These are phyloP conservation scores for Mycena crocata DNA, from an alignment of 768 basidiomycete genomes.

Conservation along the genomic window DNA sequence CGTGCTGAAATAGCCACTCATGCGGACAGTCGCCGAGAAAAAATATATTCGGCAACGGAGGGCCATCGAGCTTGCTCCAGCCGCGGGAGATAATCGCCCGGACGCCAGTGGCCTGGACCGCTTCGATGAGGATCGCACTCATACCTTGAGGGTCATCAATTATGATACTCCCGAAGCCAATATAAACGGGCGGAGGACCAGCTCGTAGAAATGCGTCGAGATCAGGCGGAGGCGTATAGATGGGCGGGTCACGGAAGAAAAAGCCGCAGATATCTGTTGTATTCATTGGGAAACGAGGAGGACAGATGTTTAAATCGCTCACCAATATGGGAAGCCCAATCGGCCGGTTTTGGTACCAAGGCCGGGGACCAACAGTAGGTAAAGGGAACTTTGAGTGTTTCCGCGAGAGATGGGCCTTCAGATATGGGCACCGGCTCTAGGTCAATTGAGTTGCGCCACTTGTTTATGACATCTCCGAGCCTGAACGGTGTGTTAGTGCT, in stretches of 20 bases:
- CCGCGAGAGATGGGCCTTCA: conserved; percentile 49
- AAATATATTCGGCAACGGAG: conserved; percentile 49
- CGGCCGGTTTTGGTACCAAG: conserved; percentile 53
- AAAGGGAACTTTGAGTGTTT: conserved; percentile 53
- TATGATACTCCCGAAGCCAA: conserved; percentile 53
- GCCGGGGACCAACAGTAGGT: conserved; percentile 56
- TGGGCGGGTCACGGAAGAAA: conserved; percentile 51
- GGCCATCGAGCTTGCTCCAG: conserved; percentile 47
- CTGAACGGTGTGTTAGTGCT: conserved; percentile 37
- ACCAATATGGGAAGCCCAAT: conserved; percentile 57
- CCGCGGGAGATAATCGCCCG: conserved; percentile 59
- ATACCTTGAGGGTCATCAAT: conserved; percentile 28
- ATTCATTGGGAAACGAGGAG: conserved; percentile 40
- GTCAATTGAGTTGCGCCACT: conserved; percentile 51
- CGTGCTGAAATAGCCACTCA: conserved; percentile 61
- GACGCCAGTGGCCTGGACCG: conserved; percentile 49
- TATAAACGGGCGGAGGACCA: conserved; percentile 53
- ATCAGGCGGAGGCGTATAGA: conserved; percentile 46
- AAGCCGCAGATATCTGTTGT: conserved; percentile 55
- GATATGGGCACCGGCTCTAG: conserved; percentile 48
- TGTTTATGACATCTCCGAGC: conserved; percentile 57
- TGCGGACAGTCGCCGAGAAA: conserved; percentile 59
- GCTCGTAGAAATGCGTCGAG: conserved; percentile 47
- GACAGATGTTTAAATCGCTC: conserved; percentile 46
- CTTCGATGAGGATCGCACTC: conserved; percentile 51